Percentiles rank a stretch among this genome's conserved stretches.
phyloP scores from a whole-genome alignment of 208 protist genomes.

The Naegleria gruberi region DNA sequence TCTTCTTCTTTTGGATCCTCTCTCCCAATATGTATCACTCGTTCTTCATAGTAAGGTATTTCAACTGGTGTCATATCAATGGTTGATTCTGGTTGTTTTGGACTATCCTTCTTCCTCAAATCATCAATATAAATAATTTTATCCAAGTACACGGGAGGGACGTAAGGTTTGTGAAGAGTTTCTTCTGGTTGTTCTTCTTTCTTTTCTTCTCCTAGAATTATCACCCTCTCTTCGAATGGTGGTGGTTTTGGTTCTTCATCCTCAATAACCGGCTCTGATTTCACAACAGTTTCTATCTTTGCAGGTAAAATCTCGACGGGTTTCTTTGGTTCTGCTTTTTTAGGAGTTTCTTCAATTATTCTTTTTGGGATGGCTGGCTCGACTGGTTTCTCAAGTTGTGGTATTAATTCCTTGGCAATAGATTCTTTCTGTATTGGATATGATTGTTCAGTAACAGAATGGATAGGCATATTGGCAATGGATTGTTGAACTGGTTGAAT shows the following conservation, averaged over 20 bases:
- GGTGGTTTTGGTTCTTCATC: not conserved
- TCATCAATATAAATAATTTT: not conserved
- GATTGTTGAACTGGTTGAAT: not conserved
- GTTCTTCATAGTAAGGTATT: not conserved
- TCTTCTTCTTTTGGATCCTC: not conserved
- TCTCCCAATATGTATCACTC: not conserved
- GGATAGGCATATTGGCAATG: too few relatives aligned
- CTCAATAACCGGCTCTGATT: not conserved
- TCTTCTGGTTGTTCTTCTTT: not conserved
- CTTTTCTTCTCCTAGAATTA: not conserved
- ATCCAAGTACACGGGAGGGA: not conserved
- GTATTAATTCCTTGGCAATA: too few relatives aligned
- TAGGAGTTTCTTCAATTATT: too few relatives aligned
- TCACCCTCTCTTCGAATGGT: not conserved
- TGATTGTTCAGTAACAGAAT: too few relatives aligned
- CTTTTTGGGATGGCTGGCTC: too few relatives aligned
- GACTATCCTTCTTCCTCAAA: not conserved
- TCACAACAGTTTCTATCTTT: not conserved
- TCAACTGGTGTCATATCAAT: not conserved
- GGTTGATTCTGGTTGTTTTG: not conserved
- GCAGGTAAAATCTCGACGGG: not conserved
- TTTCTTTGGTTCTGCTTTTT: not conserved
- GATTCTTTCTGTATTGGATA: too few relatives aligned
- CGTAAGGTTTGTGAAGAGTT: not conserved
- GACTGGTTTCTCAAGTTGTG: too few relatives aligned